Base-by-base conservation (phyloP, 2,329 filamentous ascomycete genomes). In the Bimuria novae-zelandiae region DNA sequence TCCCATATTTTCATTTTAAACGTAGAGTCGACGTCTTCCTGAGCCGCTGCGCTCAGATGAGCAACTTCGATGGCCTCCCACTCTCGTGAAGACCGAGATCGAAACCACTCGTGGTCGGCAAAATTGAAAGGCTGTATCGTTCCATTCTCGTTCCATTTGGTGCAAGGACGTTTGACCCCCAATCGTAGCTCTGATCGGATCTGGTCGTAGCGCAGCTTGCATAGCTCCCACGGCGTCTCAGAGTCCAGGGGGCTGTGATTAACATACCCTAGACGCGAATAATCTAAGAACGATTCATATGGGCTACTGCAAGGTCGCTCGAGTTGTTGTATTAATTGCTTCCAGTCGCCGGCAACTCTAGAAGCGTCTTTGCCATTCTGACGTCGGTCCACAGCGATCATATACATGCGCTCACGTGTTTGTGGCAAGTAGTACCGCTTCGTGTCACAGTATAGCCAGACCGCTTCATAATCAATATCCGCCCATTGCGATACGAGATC, bases 361-460 rank as follows among this genome's bases (percentile, higher is more conserved):
- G 39, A 36, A 19, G 43, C 52, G 8, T 56, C 35, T 6, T 57
- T 59, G 4, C 65, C 63, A 19, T 54, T 64, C 1, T 58, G 46
- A 1, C 50, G 52, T 12, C 58, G 60, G 12, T 79, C 68, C 17
- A 79, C 69, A n/a, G 75, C 77, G 1, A 78, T 67, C 75, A 79
- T 77, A 49, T 80, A 80, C 22, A 76, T 76, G 8, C 78, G 63
- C 11, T 70, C 32, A 46, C 67, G 29, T 0, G 87, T 90, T 49
- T 93, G 89, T 0, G 90, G 90, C 0, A 92, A 73, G 53, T 90
- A 89, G 61, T 81, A 91, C 3, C 88, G 73, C 65, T 91, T 91
- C 0, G 85, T 88, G 61, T 92, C 88, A 0, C 89, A 73, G 4
- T 73, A 75, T 0, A 78, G 58, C 42, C 77, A 79, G 0, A 67